phyloP scores from a whole-genome alignment of 805 yeast species.

The Kluyveromyces aestuarii region DNA sequence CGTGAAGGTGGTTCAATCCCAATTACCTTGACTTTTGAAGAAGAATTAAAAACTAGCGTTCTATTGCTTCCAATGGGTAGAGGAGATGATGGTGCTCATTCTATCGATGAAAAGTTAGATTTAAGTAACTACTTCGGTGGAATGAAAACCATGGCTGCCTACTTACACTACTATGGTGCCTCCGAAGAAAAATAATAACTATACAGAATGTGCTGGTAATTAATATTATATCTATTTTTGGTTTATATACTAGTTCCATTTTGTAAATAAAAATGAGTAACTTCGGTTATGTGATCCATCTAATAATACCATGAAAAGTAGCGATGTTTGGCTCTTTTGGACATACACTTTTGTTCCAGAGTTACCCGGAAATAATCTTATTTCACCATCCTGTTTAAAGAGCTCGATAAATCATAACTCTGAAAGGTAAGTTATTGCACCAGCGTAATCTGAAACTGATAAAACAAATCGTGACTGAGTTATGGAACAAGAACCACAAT shows the following conservation, averaged over 20 bases:
- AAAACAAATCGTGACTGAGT: neutral
- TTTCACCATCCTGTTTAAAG: neutral
- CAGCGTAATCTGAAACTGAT: neutral
- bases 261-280: neutral
- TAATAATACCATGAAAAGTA: neutral
- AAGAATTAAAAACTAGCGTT: constrained; percentile 76
- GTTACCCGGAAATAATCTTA: no score
- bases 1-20: constrained; percentile 99
- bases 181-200: constrained; percentile 17
- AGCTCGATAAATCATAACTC: neutral
- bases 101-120: constrained; percentile 91
- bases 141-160: constrained; percentile 86
- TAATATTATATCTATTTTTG: neutral
- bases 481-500: constrained; percentile 24
- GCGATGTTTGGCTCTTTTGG: no score
- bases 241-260: neutral
- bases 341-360: no score
- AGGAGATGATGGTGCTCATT: constrained; percentile 99
- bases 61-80: constrained; percentile 94
- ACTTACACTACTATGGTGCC: constrained; percentile 74
- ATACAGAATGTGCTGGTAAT: neutral
- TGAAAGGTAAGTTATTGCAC: neutral
- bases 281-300: neutral
- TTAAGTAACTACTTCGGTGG: constrained; percentile 87
- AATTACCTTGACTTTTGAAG: constrained; percentile 87